Conservation (phyloP, 2,329 filamentous ascomycete genomes). For the Penicillium sp. region DNA sequence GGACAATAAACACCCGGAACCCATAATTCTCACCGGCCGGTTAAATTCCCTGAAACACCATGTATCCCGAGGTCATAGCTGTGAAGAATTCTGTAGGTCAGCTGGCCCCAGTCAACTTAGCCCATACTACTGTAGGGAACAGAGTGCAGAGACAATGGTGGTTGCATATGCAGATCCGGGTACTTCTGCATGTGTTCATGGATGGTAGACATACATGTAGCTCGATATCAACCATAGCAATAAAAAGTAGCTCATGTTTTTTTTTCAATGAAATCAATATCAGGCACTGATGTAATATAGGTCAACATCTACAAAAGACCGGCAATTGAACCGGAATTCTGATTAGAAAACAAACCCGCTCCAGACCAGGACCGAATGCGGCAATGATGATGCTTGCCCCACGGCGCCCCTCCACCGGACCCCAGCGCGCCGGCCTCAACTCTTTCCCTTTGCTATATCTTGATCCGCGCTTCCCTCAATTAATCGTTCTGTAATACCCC, state of each 20-base stretch:
- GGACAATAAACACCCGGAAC: neutral
- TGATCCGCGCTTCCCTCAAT: slow-evolving; percentile 7
- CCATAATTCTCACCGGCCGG: neutral
- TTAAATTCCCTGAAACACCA: neutral
- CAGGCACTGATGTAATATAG: neutral
- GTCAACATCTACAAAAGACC: neutral
- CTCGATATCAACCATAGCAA: neutral
- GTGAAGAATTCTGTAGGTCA: neutral
- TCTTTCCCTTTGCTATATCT: slow-evolving; percentile 2
- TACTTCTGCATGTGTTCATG: neutral
- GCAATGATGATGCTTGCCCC: slow-evolving; percentile 31
- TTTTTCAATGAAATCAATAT: neutral
- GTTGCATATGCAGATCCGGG: neutral
- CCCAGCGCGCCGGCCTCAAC: slow-evolving; percentile 24
- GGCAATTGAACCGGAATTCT: neutral
- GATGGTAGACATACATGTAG: neutral
- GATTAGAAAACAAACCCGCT: slow-evolving; percentile 12
- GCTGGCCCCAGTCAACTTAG: neutral
- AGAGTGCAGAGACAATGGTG: neutral
- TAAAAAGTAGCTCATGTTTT: neutral
- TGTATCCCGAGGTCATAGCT: neutral
- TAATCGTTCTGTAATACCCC: slow-evolving; percentile 8
- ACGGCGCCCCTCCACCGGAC: slow-evolving; percentile 30
- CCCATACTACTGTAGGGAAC: neutral
- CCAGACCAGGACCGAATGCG: slow-evolving; percentile 19